These are phyloP conservation scores for Cordyceps farinosa DNA, from an alignment of 2,329 filamentous ascomycete species.

Conservation along the genomic window DNA sequence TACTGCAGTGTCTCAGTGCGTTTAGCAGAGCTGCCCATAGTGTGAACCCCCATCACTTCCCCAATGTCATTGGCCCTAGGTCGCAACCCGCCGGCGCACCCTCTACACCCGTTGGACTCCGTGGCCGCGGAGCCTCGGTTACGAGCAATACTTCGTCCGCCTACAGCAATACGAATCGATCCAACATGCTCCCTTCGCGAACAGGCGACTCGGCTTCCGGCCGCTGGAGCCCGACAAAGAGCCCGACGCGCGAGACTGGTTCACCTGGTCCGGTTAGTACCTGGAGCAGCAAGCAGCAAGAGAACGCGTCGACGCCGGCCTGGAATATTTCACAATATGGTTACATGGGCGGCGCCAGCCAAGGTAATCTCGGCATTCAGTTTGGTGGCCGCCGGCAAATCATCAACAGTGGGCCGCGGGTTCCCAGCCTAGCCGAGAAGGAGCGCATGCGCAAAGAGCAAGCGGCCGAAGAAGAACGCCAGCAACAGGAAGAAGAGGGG, in stretches of 20 bases:
- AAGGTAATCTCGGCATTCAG: conserved; percentile 88
- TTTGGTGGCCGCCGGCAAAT: conserved; percentile 93
- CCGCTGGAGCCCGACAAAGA: conserved; percentile 60
- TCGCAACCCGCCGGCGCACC: conserved; percentile 53
- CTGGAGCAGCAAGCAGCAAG: conserved; percentile 85
- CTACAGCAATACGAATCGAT: conserved; percentile 36
- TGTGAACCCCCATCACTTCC: conserved; percentile 70
- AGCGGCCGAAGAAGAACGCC: conserved; percentile 57
- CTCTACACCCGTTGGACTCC: conserved; percentile 42
- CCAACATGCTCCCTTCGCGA: conserved; percentile 43
- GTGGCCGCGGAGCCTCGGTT: conserved; percentile 49
- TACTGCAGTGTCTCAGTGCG: conserved; percentile 84
- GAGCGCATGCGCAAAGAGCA: conserved; percentile 61
- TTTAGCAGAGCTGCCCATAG: conserved; percentile 84
- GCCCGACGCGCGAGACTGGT: conserved; percentile 52
- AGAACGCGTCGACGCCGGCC: conserved; percentile 76
- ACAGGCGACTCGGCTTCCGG: conserved; percentile 54
- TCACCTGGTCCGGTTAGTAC: conserved; percentile 65
- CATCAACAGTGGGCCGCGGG: conserved; percentile 72
- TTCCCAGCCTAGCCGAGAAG: conserved; percentile 81
- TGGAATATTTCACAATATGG: conserved; percentile 99
- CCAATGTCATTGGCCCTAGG: conserved; percentile 71
- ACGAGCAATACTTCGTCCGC: conserved; percentile 57
- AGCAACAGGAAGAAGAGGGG: conserved; percentile 52
- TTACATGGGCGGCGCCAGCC: conserved; percentile 95